Base-by-base conservation (phyloP, 495 filamentous ascomycete species). In the Halenospora varia region DNA sequence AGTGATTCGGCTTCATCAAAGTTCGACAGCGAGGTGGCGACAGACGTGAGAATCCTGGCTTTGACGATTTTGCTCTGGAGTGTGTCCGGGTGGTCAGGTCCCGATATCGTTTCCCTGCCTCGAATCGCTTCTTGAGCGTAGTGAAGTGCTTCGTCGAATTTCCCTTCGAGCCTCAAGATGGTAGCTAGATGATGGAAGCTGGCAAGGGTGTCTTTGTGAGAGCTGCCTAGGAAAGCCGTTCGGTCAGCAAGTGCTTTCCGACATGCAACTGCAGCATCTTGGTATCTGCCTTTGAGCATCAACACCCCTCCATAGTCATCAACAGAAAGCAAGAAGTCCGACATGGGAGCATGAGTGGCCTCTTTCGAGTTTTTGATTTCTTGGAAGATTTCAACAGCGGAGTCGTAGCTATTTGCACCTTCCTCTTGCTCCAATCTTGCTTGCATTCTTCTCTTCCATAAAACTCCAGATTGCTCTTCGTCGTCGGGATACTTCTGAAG, bases 401-500 rank as follows among this genome's bases (percentile, higher is more conserved):
- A 42, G n/a, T 60, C 45, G 40, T 60, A 60, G 1, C 45, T 13
- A 42, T 54, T 29, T 10, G 46, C 51, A 44, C 57, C 53, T 8
- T 60, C 45, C 6, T 42, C 51, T 24, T 48, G 41, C 6, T 60
- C 51, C 15, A 55, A 17, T 45, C 41, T 60, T 13, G 51, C 57
- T 26, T 49, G 45, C 42, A 60, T 54, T 26, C 57, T 54, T 42
- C 49, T 48, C 57, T 55, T 60, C 51, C 57, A 54, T 20, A 55
- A 22, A 4, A 18, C 35, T 3, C 26, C 44, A 1, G 19, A 26
- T 8, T 44, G 23, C 1, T 41, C 45, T 1, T 41, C 45, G 22
- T 50, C 45, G 3, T 48, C 26, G 11, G 19, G 25, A 19, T 40
- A 39, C 2, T 25, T 26, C 19, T 47, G 25, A 18, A 60, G 51